Evolutionary conservation across 768 basidiomycete species (phyloP).

Genomic region (Dacryopinax spathularia): DNA sequence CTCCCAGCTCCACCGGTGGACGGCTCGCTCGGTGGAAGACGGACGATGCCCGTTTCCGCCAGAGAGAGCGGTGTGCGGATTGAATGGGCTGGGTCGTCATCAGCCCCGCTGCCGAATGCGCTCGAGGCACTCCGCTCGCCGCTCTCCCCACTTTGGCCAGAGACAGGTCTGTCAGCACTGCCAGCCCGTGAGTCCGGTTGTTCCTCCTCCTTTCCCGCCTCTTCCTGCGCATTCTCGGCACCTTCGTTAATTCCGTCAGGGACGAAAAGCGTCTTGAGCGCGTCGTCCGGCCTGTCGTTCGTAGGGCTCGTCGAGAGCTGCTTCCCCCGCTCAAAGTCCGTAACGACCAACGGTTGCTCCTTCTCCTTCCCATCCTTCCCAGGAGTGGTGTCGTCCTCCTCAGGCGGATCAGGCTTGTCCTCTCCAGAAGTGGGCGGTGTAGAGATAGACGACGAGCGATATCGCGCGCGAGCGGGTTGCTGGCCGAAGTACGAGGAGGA

Average conservation of each 20-base stretch:
- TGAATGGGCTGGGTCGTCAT: not conserved
- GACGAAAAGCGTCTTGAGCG: not conserved
- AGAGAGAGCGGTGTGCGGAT: not conserved
- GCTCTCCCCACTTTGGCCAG: not conserved
- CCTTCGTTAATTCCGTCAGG: not conserved
- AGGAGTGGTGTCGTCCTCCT: not conserved
- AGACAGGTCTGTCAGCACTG: not conserved
- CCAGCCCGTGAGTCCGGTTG: not conserved
- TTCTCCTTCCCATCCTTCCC: no score
- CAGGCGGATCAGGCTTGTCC: not conserved
- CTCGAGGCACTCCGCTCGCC: not conserved
- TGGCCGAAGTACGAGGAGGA: not conserved
- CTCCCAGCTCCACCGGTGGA: not conserved
- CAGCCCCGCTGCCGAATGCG: not conserved
- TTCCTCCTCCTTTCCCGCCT: no score
- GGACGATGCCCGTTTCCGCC: conserved; percentile 18
- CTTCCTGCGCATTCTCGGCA: no score
- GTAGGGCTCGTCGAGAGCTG: not conserved
- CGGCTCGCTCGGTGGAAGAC: conserved; percentile 17
- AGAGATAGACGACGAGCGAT: not conserved
- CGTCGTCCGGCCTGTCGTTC: not conserved
- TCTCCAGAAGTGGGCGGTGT: not conserved
- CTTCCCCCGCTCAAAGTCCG: not conserved
- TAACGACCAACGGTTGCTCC: not conserved
- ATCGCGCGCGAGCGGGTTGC: not conserved